Evolutionary conservation across 2,329 filamentous ascomycete species (phyloP), one percentile per base, ranked within the genome.

Genomic region (Fusarium sp.): DNA sequence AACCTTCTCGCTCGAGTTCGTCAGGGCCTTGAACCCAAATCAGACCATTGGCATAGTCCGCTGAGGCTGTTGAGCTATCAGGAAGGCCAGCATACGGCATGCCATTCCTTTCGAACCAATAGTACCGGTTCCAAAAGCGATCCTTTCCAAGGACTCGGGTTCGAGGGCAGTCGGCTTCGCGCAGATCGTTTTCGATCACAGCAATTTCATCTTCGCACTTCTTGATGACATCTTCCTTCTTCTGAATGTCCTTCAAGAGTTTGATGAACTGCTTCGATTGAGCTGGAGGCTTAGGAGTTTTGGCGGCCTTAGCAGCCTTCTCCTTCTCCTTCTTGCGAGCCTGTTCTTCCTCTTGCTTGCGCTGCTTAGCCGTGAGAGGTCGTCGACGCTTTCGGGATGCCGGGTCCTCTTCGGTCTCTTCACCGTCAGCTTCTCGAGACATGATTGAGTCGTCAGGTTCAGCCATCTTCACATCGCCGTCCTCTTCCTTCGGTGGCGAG

Each of bases 51-150:
- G 95, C 94, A 77, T 98, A 99, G 11, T 88, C 91, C 24, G 95
- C 94, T 47, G 90, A 86, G 2, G 94, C 92, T 2, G 95, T 98
- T 18, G 94, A 98, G 79, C 94, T 97, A 70, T 88, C 89, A 0
- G 94, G 94, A 58, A 98, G 85, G 7, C 96, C 96, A 32, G 87
- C 94, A 76, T 95, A 97, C 0, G 96, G 96, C 94, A 98, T 98
- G 25, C 94, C 96, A 76, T 98, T 99, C 68, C 95, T 91, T 81
- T 99, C 96, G 79, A 98, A 98, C 95, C 96, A 99, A 84, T 97
- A 98, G 81, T 98, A 99, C 57, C 95, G 90, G 80, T 99, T 98
- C 90, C 95, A 97, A 84, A 97, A 99, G 46, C 96, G 90, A 81
- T 99, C 96, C 79, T 96, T 95, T 65, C 96, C 96, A 27, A 99